Evolutionary conservation across 2,329 filamentous ascomycete species (phyloP), one percentile per base, ranked within the genome.

Genomic region (Exophiala calicioides): DNA sequence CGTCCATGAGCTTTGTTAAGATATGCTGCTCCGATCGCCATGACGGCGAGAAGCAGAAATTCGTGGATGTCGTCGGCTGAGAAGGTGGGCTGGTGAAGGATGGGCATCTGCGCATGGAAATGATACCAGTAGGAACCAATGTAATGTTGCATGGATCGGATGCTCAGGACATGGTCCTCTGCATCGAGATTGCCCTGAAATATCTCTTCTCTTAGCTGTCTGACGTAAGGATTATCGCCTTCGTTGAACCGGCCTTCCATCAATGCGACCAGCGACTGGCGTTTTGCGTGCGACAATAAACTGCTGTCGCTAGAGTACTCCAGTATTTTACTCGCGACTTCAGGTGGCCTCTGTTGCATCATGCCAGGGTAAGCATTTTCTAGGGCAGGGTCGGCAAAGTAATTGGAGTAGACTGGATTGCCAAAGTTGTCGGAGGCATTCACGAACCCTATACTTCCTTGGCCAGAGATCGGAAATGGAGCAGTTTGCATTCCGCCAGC

Each of bases 61-160:
- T 89, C 90, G 1, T 89, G 88, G 23, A 88, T 93, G 53, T 83
- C 86, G 61, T 95, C 88, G 0, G 90, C 85, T 4, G 83, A 86
- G 67, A 97, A 98, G 0, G 91, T 96, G 4, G 93, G 90, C 62
- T 90, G 88, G 67, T 98, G 91, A 33, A 97, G 74, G 50, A 98
- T 95, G 1, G 91, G 93, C 56, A 97, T 78, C 65, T 97, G 93
- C 42, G 90, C 85, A 64, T 93, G 93, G 62, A 96, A 95, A 65
- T 96, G 86, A 42, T 86, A 77, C 91, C 91, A 98, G 67, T 93
- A 98, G 1, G 90, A 94, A 9, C 83, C 80, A 56, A 95, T 89
- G 62, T 95, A 97, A 3, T 84, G 85, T 68, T 95, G 89, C 86
- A 97, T 94, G 86, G 95, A 96, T 59, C 85, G 82, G 60, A 90